Percentiles rank a stretch among this genome's conserved stretches.
These are phyloP conservation scores for Trametes punicea DNA, from an alignment of 768 basidiomycete species.

Conservation along the genomic window DNA sequence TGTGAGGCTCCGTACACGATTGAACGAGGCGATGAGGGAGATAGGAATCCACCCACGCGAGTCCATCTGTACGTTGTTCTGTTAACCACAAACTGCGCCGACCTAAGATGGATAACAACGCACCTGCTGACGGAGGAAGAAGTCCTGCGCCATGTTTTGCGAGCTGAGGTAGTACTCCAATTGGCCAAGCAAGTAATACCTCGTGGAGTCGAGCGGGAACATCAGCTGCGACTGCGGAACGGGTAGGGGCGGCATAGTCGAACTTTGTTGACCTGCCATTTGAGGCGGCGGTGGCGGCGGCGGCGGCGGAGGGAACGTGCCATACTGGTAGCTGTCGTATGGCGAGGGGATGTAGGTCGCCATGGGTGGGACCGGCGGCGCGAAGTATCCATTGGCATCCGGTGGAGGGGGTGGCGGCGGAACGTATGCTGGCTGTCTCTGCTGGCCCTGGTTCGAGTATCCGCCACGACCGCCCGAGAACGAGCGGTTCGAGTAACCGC, in stretches of 20 bases:
- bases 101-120: constrained; percentile 31
- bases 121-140: constrained; percentile 76
- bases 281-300: constrained; percentile 26
- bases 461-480: constrained; percentile 18
- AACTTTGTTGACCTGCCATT: constrained; percentile 7
- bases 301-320: constrained; percentile 20
- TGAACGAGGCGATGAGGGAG: constrained; percentile 79
- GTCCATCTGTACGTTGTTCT: constrained; percentile 80
- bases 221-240: constrained; percentile 43
- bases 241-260: constrained; percentile 36
- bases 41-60: constrained; percentile 84
- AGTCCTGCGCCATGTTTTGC: constrained; percentile 87
- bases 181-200: constrained; percentile 73
- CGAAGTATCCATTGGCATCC: constrained; percentile 22
- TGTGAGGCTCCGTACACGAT: constrained; percentile 72
- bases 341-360: constrained; percentile 23
- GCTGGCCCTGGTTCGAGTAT: constrained; percentile 9
- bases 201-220: constrained; percentile 62
- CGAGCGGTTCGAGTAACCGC: constrained; percentile 23
- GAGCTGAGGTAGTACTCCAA: constrained; percentile 91
- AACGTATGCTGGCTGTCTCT: constrained; percentile 21
- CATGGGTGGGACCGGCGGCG: constrained; percentile 12
- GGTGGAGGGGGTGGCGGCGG: constrained; percentile 26
- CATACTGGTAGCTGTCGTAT: constrained; percentile 17
- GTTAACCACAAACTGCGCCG: too few species aligned